Evolutionary conservation across 2,329 filamentous ascomycete genomes (phyloP).

Genomic region (Elsinoe arachidis): DNA sequence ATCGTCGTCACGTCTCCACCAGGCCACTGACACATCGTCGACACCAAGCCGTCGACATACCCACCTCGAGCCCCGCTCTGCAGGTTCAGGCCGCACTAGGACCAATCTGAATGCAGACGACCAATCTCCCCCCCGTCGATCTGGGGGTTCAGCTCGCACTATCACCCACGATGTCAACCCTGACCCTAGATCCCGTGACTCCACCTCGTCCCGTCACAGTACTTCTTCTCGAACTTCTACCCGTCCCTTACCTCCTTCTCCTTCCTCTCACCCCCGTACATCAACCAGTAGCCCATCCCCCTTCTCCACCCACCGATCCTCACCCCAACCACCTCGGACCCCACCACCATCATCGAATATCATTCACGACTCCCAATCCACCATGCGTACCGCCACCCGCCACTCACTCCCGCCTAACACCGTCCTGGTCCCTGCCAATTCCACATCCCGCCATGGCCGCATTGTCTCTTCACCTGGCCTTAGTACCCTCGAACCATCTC

Average conservation of each 20-base stretch:
- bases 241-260: neutral
- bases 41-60: neutral
- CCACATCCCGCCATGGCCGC: neutral
- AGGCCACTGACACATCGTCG: neutral
- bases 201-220: slow-evolving; percentile 1
- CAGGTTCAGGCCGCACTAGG: neutral
- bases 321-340: neutral
- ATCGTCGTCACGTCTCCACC: neutral
- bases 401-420: neutral
- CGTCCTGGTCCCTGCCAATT: neutral
- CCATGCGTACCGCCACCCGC: neutral
- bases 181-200: neutral
- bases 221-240: neutral
- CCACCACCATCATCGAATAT: neutral
- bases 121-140: neutral
- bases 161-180: neutral
- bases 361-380: neutral
- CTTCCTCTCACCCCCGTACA: neutral
- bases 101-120: neutral
- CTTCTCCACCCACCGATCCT: neutral
- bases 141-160: neutral
- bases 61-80: slow-evolving; percentile 1
- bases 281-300: neutral
- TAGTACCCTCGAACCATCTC: neutral
- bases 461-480: neutral